A percentile compares a stretch with the other conserved stretches of the same genome.
phyloP scores from a whole-genome alignment of 805 yeast species.

The Metschnikowia kofuensis region DNA sequence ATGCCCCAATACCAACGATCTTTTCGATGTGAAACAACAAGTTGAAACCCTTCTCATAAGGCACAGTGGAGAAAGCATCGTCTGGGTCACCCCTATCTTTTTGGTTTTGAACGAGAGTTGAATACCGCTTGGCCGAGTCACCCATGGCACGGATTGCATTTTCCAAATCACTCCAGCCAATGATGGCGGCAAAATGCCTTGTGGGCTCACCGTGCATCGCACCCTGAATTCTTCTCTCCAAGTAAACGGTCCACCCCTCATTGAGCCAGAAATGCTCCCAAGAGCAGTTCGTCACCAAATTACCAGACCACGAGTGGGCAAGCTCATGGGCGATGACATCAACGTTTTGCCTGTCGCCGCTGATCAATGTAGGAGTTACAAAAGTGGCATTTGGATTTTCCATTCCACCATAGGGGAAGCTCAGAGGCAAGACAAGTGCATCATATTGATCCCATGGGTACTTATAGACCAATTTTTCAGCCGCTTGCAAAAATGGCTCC shows the following conservation, averaged over 20 bases:
- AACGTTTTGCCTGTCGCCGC: conserved; percentile 81
- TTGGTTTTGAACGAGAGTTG: conserved; percentile 68
- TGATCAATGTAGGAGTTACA: conserved; percentile 83
- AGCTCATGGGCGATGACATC: conserved; percentile 91
- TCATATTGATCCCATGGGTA: conserved; percentile 87
- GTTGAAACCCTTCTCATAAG: conserved; percentile 88
- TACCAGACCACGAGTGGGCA: conserved; percentile 93
- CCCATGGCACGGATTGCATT: conserved; percentile 68
- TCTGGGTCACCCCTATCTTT: conserved; percentile 77
- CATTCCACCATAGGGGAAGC: conserved; percentile 91
- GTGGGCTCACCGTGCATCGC: conserved; percentile 72
- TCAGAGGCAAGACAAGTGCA: conserved; percentile 73
- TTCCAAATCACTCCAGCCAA: conserved; percentile 84
- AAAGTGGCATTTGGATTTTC: conserved; percentile 90
- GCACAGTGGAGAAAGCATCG: conserved; percentile 83
- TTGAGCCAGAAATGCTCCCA: conserved; percentile 96
- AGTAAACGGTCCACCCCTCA: conserved; percentile 94
- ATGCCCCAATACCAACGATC: conserved; percentile 53
- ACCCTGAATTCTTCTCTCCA: conserved; percentile 81
- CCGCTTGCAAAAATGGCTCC: conserved; percentile 74
- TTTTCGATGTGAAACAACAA: conserved; percentile 73
- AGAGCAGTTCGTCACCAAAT: conserved; percentile 82
- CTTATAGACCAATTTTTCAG: conserved; percentile 70
- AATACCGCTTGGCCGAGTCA: conserved; percentile 46
- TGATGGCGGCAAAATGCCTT: conserved; percentile 78